Evolutionary conservation across 768 basidiomycete genomes (phyloP).

Genomic region (Phylloporus rhodoxanthus): DNA sequence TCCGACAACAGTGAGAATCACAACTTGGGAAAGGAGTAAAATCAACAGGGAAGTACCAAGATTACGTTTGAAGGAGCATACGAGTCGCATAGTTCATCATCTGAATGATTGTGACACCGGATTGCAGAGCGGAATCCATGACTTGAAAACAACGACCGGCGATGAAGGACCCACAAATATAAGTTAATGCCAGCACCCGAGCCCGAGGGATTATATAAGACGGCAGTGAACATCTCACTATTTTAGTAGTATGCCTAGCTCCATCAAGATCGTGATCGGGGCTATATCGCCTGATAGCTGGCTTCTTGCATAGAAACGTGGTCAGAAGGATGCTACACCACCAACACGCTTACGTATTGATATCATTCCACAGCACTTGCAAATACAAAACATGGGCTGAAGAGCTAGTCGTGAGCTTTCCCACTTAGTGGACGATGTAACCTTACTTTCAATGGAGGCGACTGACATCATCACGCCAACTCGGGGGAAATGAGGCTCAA

Average conservation of each 20-base stretch:
- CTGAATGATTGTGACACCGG: not conserved
- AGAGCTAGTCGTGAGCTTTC: not conserved
- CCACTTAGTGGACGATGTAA: not conserved
- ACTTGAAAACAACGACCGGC: not conserved
- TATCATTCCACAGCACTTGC: not conserved
- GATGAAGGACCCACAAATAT: not conserved
- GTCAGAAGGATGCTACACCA: not conserved
- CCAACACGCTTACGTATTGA: not conserved
- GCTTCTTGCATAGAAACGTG: not conserved
- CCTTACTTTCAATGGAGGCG: not conserved
- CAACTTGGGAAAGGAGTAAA: not conserved
- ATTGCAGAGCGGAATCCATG: not conserved
- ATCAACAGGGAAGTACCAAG: not conserved
- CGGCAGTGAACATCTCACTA: not conserved
- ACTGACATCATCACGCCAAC: not conserved
- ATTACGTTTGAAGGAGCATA: not conserved
- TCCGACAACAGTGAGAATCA: not conserved
- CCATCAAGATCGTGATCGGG: not conserved
- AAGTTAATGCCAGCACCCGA: not conserved
- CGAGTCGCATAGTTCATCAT: not conserved
- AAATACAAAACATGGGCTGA: not conserved
- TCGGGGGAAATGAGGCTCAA: not conserved
- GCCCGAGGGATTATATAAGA: not conserved
- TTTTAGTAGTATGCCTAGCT: not conserved
- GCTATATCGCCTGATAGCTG: not conserved